A percentile compares a stretch with the other conserved stretches of the same genome.
These are phyloP conservation scores for Vitis hybrid DNA, from an alignment of 177 flowering plant species.

Conservation along the genomic window DNA sequence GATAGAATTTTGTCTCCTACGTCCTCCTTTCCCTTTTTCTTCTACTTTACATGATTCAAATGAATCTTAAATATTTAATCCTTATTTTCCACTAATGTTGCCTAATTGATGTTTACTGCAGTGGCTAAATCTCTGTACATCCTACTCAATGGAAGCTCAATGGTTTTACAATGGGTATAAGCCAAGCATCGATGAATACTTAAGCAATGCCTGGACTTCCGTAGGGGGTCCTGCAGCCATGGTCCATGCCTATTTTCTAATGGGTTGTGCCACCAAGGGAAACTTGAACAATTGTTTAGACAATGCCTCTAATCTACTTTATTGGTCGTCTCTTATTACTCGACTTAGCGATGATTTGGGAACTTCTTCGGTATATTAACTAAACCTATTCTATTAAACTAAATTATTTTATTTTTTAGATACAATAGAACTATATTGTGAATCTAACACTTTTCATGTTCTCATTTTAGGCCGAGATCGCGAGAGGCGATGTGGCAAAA, in stretches of 20 bases:
- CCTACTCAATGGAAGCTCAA: slow-evolving; percentile 30
- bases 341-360: slow-evolving; percentile 29
- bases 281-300: slow-evolving; percentile 6
- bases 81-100: no score
- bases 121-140: slow-evolving; percentile 18
- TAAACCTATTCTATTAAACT: neutral
- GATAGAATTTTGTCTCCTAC: no score
- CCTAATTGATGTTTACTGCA: no score
- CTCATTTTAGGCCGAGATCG: slow-evolving; percentile 20
- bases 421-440: no score
- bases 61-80: no score
- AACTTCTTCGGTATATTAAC: slow-evolving; percentile 21
- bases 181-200: slow-evolving; percentile 36
- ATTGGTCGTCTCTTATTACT: slow-evolving; percentile 23
- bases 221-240: slow-evolving; percentile 25
- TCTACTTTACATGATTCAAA: no score
- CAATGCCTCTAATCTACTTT: slow-evolving; percentile 9
- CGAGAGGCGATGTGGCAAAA: slow-evolving; percentile 26
- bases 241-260: slow-evolving; percentile 17
- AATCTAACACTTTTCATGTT: no score
- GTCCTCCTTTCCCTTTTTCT: no score
- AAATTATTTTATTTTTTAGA: no score
- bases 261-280: neutral
- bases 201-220: slow-evolving; percentile 32
- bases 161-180: slow-evolving; percentile 29